These are phyloP conservation scores for thale cress (Arabidopsis thaliana) DNA, from an alignment of 345 rosid species.

Conservation along the genomic window TAIR10.1 NC_003070.9:22111501-22112000, in stretches of 20 bases:
- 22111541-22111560: neutral
- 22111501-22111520: neutral
- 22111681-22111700: no score
- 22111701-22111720: neutral
- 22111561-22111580: neutral
- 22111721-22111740: neutral
- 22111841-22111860: neutral
- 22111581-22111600: neutral
- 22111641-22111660: no score
- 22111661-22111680: no score
- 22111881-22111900: slow-evolving; percentile 17
- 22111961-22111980: no score
- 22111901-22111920: slow-evolving; percentile 25
- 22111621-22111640: no score
- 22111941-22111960: slow-evolving; percentile 21
- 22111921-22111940: slow-evolving; percentile 26
- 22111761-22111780: neutral
- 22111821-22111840: neutral
- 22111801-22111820: neutral
- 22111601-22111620: neutral
- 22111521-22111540: neutral
- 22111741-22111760: neutral
- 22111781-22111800: neutral
- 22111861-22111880: slow-evolving; percentile 3
- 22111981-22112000: no score